Evolutionary conservation across 495 filamentous ascomycete genomes (phyloP).

Genomic region (Penicillium turbatum): DNA sequence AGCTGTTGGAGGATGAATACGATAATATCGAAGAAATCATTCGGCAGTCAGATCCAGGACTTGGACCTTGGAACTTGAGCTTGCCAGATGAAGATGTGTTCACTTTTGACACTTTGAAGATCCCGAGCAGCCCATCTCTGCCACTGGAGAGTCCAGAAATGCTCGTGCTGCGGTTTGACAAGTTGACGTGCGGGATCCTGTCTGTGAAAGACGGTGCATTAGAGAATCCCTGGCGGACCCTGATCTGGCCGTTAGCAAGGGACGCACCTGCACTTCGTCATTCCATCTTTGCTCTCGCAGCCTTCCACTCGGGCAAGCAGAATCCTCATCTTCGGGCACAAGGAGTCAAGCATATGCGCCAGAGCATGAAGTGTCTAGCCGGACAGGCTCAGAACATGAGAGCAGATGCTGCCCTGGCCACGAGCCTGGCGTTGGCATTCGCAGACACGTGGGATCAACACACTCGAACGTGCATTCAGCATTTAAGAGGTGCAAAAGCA

Average conservation of each 20-base stretch:
- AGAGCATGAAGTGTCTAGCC: conserved; percentile 55
- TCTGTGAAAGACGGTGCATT: conserved; percentile 66
- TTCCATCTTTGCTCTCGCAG: conserved; percentile 70
- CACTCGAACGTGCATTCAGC: conserved; percentile 68
- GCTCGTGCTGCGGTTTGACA: conserved; percentile 64
- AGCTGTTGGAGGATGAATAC: conserved; percentile 38
- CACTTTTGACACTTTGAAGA: conserved; percentile 3
- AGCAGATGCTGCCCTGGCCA: conserved; percentile 64
- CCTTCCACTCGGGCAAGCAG: conserved; percentile 67
- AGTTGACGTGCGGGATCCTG: conserved; percentile 70
- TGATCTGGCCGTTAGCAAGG: conserved; percentile 67
- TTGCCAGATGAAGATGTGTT: conserved; percentile 9
- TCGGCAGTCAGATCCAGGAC: conserved; percentile 39
- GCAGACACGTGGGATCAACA: conserved; percentile 76
- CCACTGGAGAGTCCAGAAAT: conserved; percentile 55
- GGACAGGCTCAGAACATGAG: conserved; percentile 58
- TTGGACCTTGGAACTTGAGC: conserved; percentile 35
- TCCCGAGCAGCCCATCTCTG: conserved; percentile 26
- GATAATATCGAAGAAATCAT: conserved; percentile 61
- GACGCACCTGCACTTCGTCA: conserved; percentile 68
- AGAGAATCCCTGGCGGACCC: conserved; percentile 75
- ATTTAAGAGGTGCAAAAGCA: conserved; percentile 65
- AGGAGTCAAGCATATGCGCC: conserved; percentile 71
- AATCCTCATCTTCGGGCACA: conserved; percentile 53
- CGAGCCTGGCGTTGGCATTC: conserved; percentile 69